A percentile compares a stretch with the other conserved stretches of the same genome.
phyloP scores from a whole-genome alignment of 345 rosid species.

The Pelargonium nanum region DNA sequence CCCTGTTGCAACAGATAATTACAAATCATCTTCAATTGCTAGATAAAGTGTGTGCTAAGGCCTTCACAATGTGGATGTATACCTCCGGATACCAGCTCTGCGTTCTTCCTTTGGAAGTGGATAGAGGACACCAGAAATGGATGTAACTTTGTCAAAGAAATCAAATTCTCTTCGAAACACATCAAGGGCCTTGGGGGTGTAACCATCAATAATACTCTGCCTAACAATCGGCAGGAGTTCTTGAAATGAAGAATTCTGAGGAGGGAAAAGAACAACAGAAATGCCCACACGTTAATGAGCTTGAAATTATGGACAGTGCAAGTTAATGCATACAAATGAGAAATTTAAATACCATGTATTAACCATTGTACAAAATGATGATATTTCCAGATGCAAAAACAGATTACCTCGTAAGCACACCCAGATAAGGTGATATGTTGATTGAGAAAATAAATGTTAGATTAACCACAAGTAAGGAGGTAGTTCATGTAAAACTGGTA shows the following conservation, averaged over 20 bases:
- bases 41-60: conserved; percentile 1
- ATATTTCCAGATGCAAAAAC: background rate
- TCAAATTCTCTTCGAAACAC: conserved; percentile 79
- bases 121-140: conserved; percentile 72
- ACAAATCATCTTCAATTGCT: conserved; percentile 9
- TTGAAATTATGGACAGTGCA: background rate
- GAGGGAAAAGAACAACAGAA: conserved; percentile 27
- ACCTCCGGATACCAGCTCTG: conserved; percentile 91
- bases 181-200: conserved; percentile 65
- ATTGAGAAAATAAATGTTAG: background rate
- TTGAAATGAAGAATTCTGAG: conserved; percentile 80
- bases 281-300: conserved; percentile 7
- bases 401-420: too few species aligned
- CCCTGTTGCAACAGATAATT: conserved; percentile 35
- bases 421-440: too few species aligned
- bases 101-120: conserved; percentile 93
- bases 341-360: background rate
- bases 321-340: background rate
- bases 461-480: too few species aligned
- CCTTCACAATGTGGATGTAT: conserved; percentile 12
- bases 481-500: too few species aligned
- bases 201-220: conserved; percentile 78
- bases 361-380: background rate
- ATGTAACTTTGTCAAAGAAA: conserved; percentile 91
- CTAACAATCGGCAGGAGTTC: conserved; percentile 64